Evolutionary conservation across 2,329 filamentous ascomycete species (phyloP), one percentile per base, ranked within the genome.

Genomic region (Fusarium torreyae): DNA sequence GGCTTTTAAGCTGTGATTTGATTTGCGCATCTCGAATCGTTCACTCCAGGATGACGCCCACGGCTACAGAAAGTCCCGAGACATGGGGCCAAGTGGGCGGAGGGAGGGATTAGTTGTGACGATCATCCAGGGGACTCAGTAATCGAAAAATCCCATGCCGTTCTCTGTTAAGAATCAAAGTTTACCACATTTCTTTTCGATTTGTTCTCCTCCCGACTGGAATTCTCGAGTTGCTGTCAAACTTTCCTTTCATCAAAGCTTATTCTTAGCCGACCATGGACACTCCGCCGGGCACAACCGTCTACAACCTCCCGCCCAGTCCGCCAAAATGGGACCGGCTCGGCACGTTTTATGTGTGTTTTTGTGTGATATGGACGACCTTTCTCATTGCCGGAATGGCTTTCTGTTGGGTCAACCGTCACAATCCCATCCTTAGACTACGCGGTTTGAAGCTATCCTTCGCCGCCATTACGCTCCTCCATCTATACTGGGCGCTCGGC

Each of bases 401-500:
- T 18, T 83, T 79, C 61, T 79, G 83, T 58, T 75, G 77, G 63
- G 40, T 46, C 33, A 77, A 78, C 43, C 81, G 81, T 14, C 59
- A 77, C 54, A 76, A 76, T 42, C 78, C 80, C 5, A 75, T 81
- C 34, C 69, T 83, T 17, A 74, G 80, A 18, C 77, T 83, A 18
- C 79, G 81, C 9, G 80, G 81, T 42, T 63, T 85, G 17, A 65
- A 74, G 5, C 63, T 84, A 8, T 82, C 82, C 5, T 78, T 83
- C 33, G 67, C 75, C 8, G 78, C 81, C 49, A 77, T 85, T 15
- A 45, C 68, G 6, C 64, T 81, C 20, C 77, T 84, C 6, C 82
- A 84, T 51, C 61, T 81, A 4, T 83, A 81, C 73, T 83, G 80
- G 81, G 54, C 78, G 8, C 75, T 78, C 2, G 80, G 79, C 4